A percentile compares a stretch with the other conserved stretches of the same genome.
These are phyloP conservation scores for Vinca minor DNA, from an alignment of 257 asterid species.

Conservation along the genomic window DNA sequence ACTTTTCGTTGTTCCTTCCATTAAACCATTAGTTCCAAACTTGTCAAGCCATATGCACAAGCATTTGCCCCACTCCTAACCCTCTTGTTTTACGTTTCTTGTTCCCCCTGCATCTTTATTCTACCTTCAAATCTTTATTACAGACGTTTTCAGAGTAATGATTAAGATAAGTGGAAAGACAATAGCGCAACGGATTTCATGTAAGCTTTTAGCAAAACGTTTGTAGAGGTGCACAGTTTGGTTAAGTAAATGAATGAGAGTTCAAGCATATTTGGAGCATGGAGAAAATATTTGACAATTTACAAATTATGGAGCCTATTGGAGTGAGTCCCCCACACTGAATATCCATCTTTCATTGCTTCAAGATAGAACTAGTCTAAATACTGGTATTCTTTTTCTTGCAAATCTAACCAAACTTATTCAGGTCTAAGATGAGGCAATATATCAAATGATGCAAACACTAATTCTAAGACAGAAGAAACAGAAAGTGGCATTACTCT, in stretches of 20 bases:
- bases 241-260: background rate
- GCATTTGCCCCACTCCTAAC: background rate
- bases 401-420: background rate
- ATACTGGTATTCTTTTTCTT: background rate
- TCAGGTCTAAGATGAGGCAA: background rate
- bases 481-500: conserved; percentile 36
- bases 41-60: background rate
- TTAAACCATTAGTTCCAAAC: background rate
- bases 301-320: background rate
- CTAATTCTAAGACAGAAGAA: background rate
- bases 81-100: background rate
- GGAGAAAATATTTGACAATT: background rate
- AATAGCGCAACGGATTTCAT: background rate
- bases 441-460: background rate
- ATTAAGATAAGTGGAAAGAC: background rate
- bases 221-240: background rate
- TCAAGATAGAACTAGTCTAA: background rate
- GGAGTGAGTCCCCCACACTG: background rate
- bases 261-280: background rate
- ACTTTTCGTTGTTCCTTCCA: background rate
- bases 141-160: background rate
- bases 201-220: background rate
- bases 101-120: background rate
- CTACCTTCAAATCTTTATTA: background rate
- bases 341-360: background rate